A percentile compares a stretch with the other conserved stretches of the same genome.
Conservation (phyloP, 2,329 filamentous ascomycete genomes). For the Colletotrichum eleusines region DNA sequence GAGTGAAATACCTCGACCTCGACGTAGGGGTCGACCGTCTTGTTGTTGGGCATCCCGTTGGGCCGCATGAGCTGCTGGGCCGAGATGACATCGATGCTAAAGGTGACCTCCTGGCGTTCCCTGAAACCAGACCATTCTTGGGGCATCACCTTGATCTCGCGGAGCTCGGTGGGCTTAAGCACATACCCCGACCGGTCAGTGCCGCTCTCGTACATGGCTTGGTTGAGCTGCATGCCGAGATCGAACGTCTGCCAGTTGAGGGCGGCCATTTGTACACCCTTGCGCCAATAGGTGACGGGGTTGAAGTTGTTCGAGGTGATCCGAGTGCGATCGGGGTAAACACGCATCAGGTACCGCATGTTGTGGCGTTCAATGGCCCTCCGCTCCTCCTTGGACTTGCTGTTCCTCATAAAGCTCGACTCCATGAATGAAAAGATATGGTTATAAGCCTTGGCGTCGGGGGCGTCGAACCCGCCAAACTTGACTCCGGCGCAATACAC, state of each 20-base stretch:
- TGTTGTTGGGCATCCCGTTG: conserved; percentile 75
- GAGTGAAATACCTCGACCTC: conserved; percentile 96
- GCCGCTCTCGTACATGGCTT: conserved; percentile 95
- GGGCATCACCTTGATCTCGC: conserved; percentile 74
- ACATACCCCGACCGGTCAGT: conserved; percentile 92
- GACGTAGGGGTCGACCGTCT: conserved; percentile 90
- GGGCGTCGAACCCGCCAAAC: conserved; percentile 82
- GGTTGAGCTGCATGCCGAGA: conserved; percentile 93
- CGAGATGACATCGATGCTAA: conserved; percentile 90
- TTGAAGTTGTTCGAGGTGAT: conserved; percentile 94
- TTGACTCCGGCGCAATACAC: conserved; percentile 83
- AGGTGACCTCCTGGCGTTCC: conserved; percentile 84
- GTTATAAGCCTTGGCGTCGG: conserved; percentile 88
- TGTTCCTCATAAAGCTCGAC: conserved; percentile 85
- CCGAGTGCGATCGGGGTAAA: conserved; percentile 88
- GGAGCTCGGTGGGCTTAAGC: conserved; percentile 88
- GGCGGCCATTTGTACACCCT: conserved; percentile 97
- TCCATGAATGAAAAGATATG: conserved; percentile 97
- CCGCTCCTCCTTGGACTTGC: conserved; percentile 80
- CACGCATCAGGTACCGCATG: conserved; percentile 89
- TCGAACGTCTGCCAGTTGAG: conserved; percentile 99
- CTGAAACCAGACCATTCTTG: conserved; percentile 71
- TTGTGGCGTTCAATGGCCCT: conserved; percentile 89
- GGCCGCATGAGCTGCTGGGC: conserved; percentile 94
- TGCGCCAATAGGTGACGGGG: conserved; percentile 91